Conservation (phyloP, 1,284 basidiomycete species). For the Microbotryomycetes sp. region DNA sequence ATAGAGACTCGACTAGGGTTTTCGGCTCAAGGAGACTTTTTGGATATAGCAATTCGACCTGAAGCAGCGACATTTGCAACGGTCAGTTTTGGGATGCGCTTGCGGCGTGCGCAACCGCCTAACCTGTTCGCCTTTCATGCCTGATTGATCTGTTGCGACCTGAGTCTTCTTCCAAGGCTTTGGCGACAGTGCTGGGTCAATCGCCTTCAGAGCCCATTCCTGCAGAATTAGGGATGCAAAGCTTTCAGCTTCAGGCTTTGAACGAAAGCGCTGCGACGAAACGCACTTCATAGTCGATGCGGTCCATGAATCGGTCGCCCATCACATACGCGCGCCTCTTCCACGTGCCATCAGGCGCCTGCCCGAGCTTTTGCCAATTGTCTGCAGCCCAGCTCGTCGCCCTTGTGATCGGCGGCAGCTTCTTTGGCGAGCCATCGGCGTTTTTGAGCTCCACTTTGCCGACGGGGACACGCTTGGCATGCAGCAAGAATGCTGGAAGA, state of each 20-base stretch:
- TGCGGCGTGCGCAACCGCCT: too few relatives aligned
- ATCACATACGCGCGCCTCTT: conserved; percentile 30
- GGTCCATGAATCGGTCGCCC: conserved; percentile 34
- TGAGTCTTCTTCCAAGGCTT: conserved; percentile 8
- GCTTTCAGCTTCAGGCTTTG: too few relatives aligned
- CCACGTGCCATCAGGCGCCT: conserved; percentile 28
- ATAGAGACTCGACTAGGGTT: conserved; percentile 15
- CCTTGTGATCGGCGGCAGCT: conserved; percentile 6
- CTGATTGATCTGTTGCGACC: neutral
- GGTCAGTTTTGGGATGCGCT: too few relatives aligned
- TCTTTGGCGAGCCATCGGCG: neutral
- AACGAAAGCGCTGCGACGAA: too few relatives aligned
- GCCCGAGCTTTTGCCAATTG: conserved; percentile 29
- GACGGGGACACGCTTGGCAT: conserved; percentile 7
- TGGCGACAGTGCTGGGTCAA: conserved; percentile 32
- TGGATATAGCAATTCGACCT: conserved; percentile 34
- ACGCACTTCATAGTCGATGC: conserved; percentile 31
- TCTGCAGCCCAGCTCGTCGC: conserved; percentile 31
- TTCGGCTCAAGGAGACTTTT: conserved; percentile 11
- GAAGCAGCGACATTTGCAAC: too few relatives aligned
- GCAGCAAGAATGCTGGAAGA: conserved; percentile 19
- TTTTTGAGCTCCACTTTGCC: neutral
- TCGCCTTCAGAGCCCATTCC: conserved; percentile 36
- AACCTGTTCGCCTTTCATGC: neutral
- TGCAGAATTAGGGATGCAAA: neutral